phyloP scores from a whole-genome alignment of 306 rosid species.

The Geum urbanum region DNA sequence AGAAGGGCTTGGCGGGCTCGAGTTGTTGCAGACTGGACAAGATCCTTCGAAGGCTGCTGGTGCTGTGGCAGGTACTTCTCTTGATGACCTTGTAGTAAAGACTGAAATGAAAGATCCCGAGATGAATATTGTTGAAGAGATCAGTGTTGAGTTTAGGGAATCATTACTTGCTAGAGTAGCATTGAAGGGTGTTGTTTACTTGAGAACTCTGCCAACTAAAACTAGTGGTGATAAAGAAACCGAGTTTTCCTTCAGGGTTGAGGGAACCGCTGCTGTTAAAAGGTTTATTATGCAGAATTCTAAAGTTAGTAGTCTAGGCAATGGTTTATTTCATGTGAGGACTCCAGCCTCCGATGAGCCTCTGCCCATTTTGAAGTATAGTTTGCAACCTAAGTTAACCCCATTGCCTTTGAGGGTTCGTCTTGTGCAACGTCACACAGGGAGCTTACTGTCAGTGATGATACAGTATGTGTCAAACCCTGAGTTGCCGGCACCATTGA shows the following conservation, averaged over 20 bases:
- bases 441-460: conserved; percentile 86
- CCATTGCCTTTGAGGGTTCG: conserved; percentile 93
- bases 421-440: conserved; percentile 74
- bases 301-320: conserved; percentile 72
- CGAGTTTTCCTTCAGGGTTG: conserved; percentile 82
- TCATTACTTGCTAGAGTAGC: conserved; percentile 84
- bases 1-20: conserved; percentile 93
- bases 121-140: conserved; percentile 70
- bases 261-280: conserved; percentile 66
- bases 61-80: conserved; percentile 43
- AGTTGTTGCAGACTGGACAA: conserved; percentile 76
- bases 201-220: conserved; percentile 78
- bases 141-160: conserved; percentile 87
- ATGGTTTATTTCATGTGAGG: conserved; percentile 86
- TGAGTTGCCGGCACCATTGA: conserved; percentile 68
- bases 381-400: conserved; percentile 69
- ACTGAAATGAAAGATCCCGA: conserved; percentile 89
- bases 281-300: conserved; percentile 79
- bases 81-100: conserved; percentile 55
- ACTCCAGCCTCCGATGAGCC: conserved; percentile 70
- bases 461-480: conserved; percentile 80
- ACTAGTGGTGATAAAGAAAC: conserved; percentile 77
- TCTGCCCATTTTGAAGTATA: conserved; percentile 74
- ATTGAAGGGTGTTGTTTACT: conserved; percentile 71
- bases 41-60: conserved; percentile 44